phyloP scores from a whole-genome alignment of 139 green algal species.

The Edaphochlamys debaryana region DNA sequence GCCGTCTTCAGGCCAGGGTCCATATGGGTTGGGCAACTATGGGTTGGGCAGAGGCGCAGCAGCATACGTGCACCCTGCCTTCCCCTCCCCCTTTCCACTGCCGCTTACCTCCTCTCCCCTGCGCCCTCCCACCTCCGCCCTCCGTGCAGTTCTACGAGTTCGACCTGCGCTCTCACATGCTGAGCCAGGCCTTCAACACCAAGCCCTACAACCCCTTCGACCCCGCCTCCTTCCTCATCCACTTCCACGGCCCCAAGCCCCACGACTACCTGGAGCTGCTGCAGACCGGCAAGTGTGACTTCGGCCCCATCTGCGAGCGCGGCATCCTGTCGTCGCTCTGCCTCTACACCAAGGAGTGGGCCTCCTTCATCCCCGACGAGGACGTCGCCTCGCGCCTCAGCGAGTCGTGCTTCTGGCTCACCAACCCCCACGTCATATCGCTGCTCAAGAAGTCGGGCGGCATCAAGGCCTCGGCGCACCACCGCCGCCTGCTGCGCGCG shows the following conservation, averaged over 20 bases:
- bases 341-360: not conserved
- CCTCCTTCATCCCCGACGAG: not conserved
- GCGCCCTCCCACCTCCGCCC: not conserved
- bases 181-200: conserved; percentile 49
- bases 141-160: conserved; percentile 26
- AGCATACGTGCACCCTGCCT: too few species aligned
- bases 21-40: too few species aligned
- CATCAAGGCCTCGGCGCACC: too few species aligned
- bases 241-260: conserved; percentile 59
- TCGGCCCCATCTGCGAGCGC: conserved; percentile 23
- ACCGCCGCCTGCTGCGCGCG: too few species aligned
- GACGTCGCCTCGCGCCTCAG: too few species aligned
- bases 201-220: conserved; percentile 48
- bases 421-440: too few species aligned
- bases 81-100: too few species aligned
- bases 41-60: too few species aligned
- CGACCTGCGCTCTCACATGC: conserved; percentile 17
- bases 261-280: conserved; percentile 39
- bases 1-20: too few species aligned
- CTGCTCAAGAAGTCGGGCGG: too few species aligned
- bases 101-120: not conserved
- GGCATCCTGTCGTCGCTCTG: not conserved
- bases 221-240: conserved; percentile 32
- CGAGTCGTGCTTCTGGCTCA: too few species aligned
- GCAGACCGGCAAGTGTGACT: conserved; percentile 36